phyloP scores from a whole-genome alignment of 2,329 filamentous ascomycete species.

The Trichoderma citrinoviride region DNA sequence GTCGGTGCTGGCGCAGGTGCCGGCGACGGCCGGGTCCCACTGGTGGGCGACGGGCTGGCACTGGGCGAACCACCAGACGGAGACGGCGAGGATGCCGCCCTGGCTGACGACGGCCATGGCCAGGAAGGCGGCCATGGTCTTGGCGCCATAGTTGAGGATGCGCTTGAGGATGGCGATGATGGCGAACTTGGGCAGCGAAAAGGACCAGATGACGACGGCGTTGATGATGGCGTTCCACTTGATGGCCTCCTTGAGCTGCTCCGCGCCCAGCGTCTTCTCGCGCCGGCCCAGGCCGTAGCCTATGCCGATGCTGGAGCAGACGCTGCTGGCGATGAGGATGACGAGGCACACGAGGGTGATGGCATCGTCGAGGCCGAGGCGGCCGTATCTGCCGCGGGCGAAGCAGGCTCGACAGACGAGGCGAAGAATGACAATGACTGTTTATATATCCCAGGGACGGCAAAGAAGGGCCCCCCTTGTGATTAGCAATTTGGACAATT shows the following conservation, averaged over 20 bases:
- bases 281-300: slow-evolving; percentile 29
- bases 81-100: slow-evolving; percentile 28
- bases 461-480: too few species aligned
- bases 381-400: slow-evolving; percentile 25
- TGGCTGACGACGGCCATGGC: slow-evolving; percentile 27
- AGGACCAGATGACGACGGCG: slow-evolving; percentile 30
- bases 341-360: slow-evolving; percentile 27
- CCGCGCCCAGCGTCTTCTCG: slow-evolving; percentile 16
- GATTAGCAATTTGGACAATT: too few species aligned
- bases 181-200: slow-evolving; percentile 31
- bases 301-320: slow-evolving; percentile 27
- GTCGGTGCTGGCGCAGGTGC: slow-evolving; percentile 25
- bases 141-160: slow-evolving; percentile 30
- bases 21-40: slow-evolving; percentile 27
- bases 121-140: slow-evolving; percentile 29
- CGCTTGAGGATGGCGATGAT: slow-evolving; percentile 31
- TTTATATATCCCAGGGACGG: too few species aligned
- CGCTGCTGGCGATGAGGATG: slow-evolving; percentile 27
- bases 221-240: slow-evolving; percentile 31
- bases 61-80: slow-evolving; percentile 30
- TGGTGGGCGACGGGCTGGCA: slow-evolving; percentile 28
- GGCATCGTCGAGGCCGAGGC: slow-evolving; percentile 29
- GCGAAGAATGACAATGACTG: slow-evolving; percentile 28
- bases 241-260: slow-evolving; percentile 23
- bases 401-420: slow-evolving; percentile 26